A percentile compares a stretch with the other conserved stretches of the same genome.
Conservation (phyloP, 192 early-diverging fungal genomes). For the Backusella liffmaniae region DNA sequence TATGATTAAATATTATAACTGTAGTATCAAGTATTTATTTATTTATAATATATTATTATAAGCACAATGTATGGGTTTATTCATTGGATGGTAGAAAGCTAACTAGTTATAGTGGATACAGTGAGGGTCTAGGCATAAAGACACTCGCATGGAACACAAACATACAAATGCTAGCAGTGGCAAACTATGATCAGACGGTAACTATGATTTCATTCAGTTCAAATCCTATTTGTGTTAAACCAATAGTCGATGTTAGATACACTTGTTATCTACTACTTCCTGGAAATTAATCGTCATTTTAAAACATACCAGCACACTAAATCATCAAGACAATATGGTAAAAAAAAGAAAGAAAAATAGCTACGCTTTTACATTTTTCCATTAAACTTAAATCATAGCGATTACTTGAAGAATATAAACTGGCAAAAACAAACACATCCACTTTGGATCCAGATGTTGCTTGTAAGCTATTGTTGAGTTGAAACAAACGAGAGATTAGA, state of each 20-base stretch:
- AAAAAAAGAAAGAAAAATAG: background rate
- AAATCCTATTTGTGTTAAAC: background rate
- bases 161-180: constrained; percentile 75
- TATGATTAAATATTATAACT: background rate
- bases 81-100: constrained; percentile 59
- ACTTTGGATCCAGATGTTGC: background rate
- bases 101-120: constrained; percentile 46
- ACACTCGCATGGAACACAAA: constrained; percentile 70
- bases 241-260: constrained; percentile 31
- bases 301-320: constrained; percentile 47
- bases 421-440: background rate
- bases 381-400: constrained; percentile 3
- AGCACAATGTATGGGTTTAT: constrained; percentile 75
- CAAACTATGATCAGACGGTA: constrained; percentile 87
- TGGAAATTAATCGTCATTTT: constrained; percentile 71
- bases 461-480: background rate
- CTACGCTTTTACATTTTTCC: background rate
- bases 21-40: constrained; percentile 7
- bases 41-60: background rate
- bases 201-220: background rate
- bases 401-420: constrained; percentile 18
- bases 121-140: constrained; percentile 78
- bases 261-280: constrained; percentile 67
- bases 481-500: background rate
- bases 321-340: constrained; percentile 19